Evolutionary conservation across 768 basidiomycete species (phyloP).

Genomic region (Tulasnella sp.): DNA sequence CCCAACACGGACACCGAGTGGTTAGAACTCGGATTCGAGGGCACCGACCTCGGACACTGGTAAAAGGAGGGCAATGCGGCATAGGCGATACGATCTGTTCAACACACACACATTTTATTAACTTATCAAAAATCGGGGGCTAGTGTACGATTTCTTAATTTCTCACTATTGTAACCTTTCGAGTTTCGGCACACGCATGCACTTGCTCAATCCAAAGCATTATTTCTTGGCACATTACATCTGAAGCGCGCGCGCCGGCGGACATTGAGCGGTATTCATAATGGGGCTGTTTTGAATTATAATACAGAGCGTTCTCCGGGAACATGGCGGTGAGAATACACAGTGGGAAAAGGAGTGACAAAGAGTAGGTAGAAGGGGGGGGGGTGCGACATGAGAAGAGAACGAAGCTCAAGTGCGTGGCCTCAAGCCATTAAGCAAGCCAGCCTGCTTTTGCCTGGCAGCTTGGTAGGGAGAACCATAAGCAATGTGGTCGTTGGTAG

Average conservation of each 20-base stretch:
- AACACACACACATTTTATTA: neutral
- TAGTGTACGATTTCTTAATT: conserved; percentile 16
- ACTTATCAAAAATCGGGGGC: neutral
- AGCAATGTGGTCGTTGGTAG: neutral
- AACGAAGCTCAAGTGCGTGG: neutral
- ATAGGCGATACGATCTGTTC: neutral
- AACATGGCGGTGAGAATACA: neutral
- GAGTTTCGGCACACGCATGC: neutral
- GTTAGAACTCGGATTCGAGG: conserved; percentile 31
- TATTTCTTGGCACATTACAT: neutral
- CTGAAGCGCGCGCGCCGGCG: neutral
- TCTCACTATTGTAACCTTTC: neutral
- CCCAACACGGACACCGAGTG: conserved; percentile 21
- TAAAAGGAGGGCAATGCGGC: neutral
- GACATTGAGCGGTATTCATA: neutral
- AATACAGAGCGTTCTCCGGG: neutral
- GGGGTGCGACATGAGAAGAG: neutral
- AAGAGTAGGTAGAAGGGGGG: neutral
- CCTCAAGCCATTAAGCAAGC: neutral
- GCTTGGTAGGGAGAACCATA: neutral
- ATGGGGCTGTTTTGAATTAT: neutral
- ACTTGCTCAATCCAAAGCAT: neutral
- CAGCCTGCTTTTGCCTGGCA: neutral
- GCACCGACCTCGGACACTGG: conserved; percentile 31
- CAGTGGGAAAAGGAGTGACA: neutral